A percentile compares a stretch with the other conserved stretches of the same genome.
phyloP scores from a whole-genome alignment of 2,329 filamentous ascomycete species.

The Talaromyces atroroseus region DNA sequence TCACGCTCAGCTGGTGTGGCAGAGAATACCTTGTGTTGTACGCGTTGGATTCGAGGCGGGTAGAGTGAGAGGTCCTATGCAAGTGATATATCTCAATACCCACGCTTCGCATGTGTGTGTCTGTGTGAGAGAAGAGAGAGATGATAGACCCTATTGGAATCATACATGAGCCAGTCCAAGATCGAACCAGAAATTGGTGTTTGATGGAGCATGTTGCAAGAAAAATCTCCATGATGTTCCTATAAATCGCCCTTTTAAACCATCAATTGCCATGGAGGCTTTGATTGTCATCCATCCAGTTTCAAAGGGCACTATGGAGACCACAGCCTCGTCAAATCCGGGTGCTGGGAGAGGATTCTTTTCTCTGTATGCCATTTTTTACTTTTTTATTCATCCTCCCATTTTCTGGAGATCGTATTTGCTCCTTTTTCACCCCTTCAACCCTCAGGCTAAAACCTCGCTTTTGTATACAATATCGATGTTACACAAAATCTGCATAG shows the following conservation, averaged over 20 bases:
- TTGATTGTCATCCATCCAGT: conserved; percentile 5
- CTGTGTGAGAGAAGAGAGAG: not conserved
- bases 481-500: too few species aligned
- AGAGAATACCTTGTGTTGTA: conserved; percentile 3
- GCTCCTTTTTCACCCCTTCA: too few species aligned
- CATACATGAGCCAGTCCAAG: conserved; percentile 5
- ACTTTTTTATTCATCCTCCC: not conserved
- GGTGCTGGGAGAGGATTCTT: conserved; percentile 1
- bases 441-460: too few species aligned
- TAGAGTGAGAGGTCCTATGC: conserved; percentile 4
- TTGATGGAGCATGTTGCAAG: conserved; percentile 1
- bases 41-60: conserved; percentile 1
- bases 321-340: not conserved
- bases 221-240: conserved; percentile 8
- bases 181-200: conserved; percentile 7
- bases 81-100: not conserved
- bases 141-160: not conserved
- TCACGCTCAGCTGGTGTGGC: conserved; percentile 2
- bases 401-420: too few species aligned
- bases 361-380: conserved; percentile 7
- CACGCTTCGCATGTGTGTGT: not conserved
- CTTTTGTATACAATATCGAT: too few species aligned
- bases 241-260: not conserved
- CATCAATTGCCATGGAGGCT: conserved; percentile 2
- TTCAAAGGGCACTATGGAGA: conserved; percentile 7